These are phyloP conservation scores for Pythium phragmiticola DNA, from an alignment of 352 stramenopile species.

Conservation along the genomic window DNA sequence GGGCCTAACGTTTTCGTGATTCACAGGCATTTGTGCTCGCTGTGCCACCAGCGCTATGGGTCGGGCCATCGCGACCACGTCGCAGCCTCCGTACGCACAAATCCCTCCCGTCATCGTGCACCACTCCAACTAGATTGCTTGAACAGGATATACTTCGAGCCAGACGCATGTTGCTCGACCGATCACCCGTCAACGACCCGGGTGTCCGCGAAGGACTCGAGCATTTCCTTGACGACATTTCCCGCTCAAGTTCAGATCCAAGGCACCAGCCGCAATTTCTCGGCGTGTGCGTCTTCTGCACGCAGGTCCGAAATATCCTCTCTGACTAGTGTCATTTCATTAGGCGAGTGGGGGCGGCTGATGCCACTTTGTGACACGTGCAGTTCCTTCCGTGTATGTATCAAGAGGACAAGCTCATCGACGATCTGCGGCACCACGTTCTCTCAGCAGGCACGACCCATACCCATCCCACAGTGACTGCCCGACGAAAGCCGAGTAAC, in stretches of 20 bases:
- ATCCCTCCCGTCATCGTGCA: not conserved
- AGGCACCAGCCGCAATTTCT: conserved; percentile 38
- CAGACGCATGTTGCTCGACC: conserved; percentile 52
- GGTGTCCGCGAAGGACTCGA: conserved; percentile 36
- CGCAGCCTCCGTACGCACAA: conserved; percentile 34
- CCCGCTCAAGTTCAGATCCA: conserved; percentile 13
- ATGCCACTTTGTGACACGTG: not conserved
- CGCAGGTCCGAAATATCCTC: conserved; percentile 18
- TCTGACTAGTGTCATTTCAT: not conserved
- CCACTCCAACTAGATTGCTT: not conserved
- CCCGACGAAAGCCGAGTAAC: conserved; percentile 33
- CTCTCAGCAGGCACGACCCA: conserved; percentile 22
- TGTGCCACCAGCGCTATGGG: conserved; percentile 49
- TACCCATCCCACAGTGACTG: conserved; percentile 8
- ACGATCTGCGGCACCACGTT: conserved; percentile 35
- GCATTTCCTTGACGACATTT: conserved; percentile 47
- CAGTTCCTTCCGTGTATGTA: conserved; percentile 55
- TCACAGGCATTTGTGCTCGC: conserved; percentile 39
- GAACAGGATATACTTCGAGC: conserved; percentile 52
- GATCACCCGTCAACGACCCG: conserved; percentile 31
- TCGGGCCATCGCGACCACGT: conserved; percentile 54
- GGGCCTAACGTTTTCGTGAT: not conserved
- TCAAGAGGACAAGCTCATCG: conserved; percentile 35
- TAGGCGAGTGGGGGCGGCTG: not conserved
- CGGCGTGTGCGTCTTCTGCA: conserved; percentile 51